These are phyloP conservation scores for Eucalyptus curtisii DNA, from an alignment of 345 rosid genomes.

Conservation along the genomic window DNA sequence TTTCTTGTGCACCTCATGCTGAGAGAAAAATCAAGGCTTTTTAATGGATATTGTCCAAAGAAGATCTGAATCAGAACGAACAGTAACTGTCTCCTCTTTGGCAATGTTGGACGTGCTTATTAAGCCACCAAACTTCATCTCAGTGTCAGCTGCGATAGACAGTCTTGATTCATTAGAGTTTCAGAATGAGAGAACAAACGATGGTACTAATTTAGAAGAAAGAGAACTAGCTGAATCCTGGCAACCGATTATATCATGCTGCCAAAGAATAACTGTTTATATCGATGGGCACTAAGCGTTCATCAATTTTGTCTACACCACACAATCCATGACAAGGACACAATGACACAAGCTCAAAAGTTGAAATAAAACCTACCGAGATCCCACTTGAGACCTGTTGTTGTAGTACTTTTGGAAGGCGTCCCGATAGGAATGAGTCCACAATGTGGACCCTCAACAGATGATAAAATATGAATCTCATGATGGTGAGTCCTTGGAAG, in stretches of 20 bases:
- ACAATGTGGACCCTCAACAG: conserved; percentile 78
- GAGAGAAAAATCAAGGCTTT: background rate
- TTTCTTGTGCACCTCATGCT: background rate
- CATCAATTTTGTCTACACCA: background rate
- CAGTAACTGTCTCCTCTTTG: conserved; percentile 45
- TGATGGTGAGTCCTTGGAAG: conserved; percentile 63
- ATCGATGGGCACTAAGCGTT: background rate
- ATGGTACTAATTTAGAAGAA: background rate
- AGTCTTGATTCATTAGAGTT: background rate
- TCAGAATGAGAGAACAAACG: background rate
- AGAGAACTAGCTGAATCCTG: background rate
- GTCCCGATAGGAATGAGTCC: conserved; percentile 82
- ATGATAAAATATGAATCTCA: conserved; percentile 45
- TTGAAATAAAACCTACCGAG: conserved; percentile 42
- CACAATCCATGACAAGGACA: background rate
- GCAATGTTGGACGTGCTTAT: conserved; percentile 76
- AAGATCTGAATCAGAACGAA: conserved; percentile 70
- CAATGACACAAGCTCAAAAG: background rate
- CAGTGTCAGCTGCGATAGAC: conserved; percentile 36
- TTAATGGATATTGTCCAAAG: conserved; percentile 91
- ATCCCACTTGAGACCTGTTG: conserved; percentile 89
- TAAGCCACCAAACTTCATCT: conserved; percentile 80
- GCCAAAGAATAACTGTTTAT: background rate
- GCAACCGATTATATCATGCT: background rate
- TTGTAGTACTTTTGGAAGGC: conserved; percentile 60